Percentiles rank a stretch among this genome's conserved stretches.
These are phyloP conservation scores for Trifolium subterraneum DNA, from an alignment of 306 rosid genomes.

Conservation along the genomic window DNA sequence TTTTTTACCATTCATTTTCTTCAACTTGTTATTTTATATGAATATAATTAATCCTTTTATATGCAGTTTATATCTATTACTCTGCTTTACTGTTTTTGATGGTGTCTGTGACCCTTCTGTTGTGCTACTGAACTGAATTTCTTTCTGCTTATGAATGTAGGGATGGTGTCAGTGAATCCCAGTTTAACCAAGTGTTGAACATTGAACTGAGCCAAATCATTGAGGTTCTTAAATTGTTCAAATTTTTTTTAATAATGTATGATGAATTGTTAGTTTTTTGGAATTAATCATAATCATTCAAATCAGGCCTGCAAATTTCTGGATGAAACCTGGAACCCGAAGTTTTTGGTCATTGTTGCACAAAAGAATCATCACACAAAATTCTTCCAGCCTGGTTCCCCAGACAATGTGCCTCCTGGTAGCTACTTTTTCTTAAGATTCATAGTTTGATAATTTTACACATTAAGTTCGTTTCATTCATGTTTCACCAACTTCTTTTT, in stretches of 20 bases:
- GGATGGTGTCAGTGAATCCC: slow-evolving; percentile 97
- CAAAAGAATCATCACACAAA: slow-evolving; percentile 94
- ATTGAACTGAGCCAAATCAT: slow-evolving; percentile 79
- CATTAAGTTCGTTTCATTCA: neutral
- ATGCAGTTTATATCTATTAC: too few species aligned
- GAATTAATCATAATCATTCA: neutral
- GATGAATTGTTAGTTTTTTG: neutral
- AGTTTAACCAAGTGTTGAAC: slow-evolving; percentile 88
- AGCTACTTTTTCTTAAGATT: neutral
- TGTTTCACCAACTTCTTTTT: neutral
- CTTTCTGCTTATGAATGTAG: slow-evolving; percentile 42
- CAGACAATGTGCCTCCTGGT: slow-evolving; percentile 97
- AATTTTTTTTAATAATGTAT: neutral
- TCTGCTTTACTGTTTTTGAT: too few species aligned
- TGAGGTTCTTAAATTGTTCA: slow-evolving; percentile 53
- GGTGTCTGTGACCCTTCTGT: neutral
- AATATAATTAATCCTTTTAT: too few species aligned
- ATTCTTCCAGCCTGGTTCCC: slow-evolving; percentile 71
- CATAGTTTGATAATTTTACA: neutral
- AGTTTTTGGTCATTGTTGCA: slow-evolving; percentile 83
- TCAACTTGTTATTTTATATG: neutral
- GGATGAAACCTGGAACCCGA: slow-evolving; percentile 84
- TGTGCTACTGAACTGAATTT: neutral
- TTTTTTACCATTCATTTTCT: neutral
- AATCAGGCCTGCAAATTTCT: slow-evolving; percentile 82